These are phyloP conservation scores for Tulasnella sp. DNA, from an alignment of 768 basidiomycete species.

Conservation along the genomic window DNA sequence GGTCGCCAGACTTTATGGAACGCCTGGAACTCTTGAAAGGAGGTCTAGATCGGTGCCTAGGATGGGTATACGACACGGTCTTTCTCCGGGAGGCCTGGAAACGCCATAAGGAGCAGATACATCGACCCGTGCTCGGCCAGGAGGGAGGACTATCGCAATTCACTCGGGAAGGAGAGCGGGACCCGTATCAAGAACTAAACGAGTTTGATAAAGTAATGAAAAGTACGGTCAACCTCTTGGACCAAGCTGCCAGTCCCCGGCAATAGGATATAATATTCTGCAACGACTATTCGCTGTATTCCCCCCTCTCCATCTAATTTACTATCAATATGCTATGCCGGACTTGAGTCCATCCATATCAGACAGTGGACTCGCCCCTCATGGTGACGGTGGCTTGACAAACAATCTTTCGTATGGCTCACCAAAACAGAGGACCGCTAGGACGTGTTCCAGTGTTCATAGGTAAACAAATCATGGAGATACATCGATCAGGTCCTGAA, in stretches of 20 bases:
- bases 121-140: background rate
- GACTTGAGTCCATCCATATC: no score
- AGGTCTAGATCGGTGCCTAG: background rate
- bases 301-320: background rate
- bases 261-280: background rate
- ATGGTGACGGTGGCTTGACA: background rate
- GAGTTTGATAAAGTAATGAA: background rate
- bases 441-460: background rate
- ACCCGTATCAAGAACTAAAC: background rate
- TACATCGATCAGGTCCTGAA: slow-evolving; percentile 60
- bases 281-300: background rate
- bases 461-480: slow-evolving; percentile 24
- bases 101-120: background rate
- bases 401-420: background rate
- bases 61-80: background rate
- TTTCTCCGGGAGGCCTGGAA: background rate
- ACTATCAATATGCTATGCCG: background rate
- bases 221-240: background rate
- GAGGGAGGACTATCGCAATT: background rate
- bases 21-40: background rate
- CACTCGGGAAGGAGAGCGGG: background rate
- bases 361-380: no score
- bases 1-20: background rate
- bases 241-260: background rate
- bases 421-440: background rate